Evolutionary conservation across 352 stramenopile species (phyloP), one percentile per base, ranked within the genome.

Genomic region (Phytophthora nicotianae): DNA sequence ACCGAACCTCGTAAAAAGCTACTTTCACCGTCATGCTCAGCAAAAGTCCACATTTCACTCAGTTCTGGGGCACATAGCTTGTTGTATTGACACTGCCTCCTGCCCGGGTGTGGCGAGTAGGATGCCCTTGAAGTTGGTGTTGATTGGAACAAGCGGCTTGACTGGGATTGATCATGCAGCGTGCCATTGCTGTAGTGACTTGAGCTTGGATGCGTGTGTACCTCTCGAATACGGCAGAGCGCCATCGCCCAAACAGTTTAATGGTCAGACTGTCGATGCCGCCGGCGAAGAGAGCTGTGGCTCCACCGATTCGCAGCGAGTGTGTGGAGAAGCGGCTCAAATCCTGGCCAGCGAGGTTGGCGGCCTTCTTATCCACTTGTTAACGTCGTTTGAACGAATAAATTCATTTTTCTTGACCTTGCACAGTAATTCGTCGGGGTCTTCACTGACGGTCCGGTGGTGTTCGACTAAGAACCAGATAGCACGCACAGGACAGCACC

Each of bases 211-310:
- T 52, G 13, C 27, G 27, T 19, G 26, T 42, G 27, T 42, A 53
- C 14, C 26, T n/a, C 17, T 53, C 27, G n/a, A 41, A 42, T 5
- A n/a, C 27, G 2, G 46, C 16, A 19, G 46, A 26, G 3, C 1
- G 29, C 27, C 46, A 53, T 1, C 27, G 46, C 6, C 53, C 51
- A 24, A 63, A 63, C 1, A 54, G 6, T 23, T 69, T 69, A 8
- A 69, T 63, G 10, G 52, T 37, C 17, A 59, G 47, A 2, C 47
- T 54, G 48, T 53, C 40, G 19, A 63, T 24, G 9, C 48, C 53
- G 4, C 27, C 19, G 0, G 37, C 35, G 21, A 63, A 59, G 4
- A 63, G 27, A 0, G 61, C 52, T 16, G 53, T 59, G 2, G 61
- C 61, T 26, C 27, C 46, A 5, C 46, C 46, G 19, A 50, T 38